Evolutionary conservation across 2,329 filamentous ascomycete species (phyloP).

Genomic region (Exophiala sp.): DNA sequence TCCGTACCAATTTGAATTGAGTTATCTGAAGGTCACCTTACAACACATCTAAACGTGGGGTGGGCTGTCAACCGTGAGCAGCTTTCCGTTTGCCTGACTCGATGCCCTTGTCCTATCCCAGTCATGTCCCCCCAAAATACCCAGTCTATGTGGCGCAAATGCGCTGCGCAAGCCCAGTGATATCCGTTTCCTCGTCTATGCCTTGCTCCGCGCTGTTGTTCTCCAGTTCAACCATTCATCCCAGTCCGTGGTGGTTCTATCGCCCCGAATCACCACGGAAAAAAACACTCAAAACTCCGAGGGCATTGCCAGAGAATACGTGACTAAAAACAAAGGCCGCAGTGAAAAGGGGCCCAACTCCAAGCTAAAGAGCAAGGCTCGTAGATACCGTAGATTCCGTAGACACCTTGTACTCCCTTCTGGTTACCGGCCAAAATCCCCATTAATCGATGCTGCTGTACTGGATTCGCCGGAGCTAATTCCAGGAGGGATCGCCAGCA

Average conservation of each 20-base stretch:
- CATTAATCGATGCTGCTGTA: constrained; percentile 68
- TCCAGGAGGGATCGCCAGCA: constrained; percentile 62
- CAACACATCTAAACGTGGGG: constrained; percentile 25
- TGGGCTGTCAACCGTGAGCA: constrained; percentile 16
- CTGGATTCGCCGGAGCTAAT: constrained; percentile 72
- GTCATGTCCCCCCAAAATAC: constrained; percentile 9
- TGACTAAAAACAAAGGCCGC: neutral
- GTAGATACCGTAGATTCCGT: constrained; percentile 1
- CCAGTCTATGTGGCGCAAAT: constrained; percentile 21
- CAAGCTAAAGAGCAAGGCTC: neutral
- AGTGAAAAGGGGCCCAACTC: neutral
- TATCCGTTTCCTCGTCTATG: constrained; percentile 19
- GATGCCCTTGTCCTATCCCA: constrained; percentile 9
- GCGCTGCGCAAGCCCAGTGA: constrained; percentile 14
- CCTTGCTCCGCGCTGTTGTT: constrained; percentile 22
- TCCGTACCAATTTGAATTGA: constrained; percentile 12
- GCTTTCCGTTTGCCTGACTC: constrained; percentile 11
- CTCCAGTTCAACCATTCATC: constrained; percentile 7
- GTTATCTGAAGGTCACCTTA: constrained; percentile 22
- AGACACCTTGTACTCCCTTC: neutral
- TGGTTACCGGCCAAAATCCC: constrained; percentile 41
- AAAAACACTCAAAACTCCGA: constrained; percentile 1
- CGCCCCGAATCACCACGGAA: neutral
- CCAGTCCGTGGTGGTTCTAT: constrained; percentile 2
- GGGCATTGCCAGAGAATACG: neutral